These are phyloP conservation scores for Acaromyces ingoldii DNA, from an alignment of 1,284 basidiomycete genomes.

Conservation along the genomic window DNA sequence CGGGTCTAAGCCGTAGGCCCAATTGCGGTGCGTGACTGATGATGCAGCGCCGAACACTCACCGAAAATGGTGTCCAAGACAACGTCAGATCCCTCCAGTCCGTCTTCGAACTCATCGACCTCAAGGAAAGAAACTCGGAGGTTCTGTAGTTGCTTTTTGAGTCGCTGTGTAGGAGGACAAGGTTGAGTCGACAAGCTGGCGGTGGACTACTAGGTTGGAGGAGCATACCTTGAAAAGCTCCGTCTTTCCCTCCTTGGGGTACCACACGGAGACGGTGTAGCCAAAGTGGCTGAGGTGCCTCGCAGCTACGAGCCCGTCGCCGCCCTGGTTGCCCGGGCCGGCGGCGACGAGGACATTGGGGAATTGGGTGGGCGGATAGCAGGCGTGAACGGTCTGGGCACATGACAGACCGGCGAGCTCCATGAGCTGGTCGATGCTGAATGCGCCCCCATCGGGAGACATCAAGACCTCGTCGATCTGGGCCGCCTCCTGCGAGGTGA, in stretches of 20 bases:
- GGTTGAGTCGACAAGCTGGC: not conserved
- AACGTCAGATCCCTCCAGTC: slow-evolving; percentile 68
- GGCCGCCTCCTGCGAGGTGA: slow-evolving; percentile 31
- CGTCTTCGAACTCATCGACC: slow-evolving; percentile 57
- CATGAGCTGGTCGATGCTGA: slow-evolving; percentile 68
- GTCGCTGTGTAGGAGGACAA: slow-evolving; percentile 56
- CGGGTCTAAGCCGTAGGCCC: not conserved
- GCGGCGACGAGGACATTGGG: slow-evolving; percentile 81
- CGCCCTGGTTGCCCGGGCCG: slow-evolving; percentile 80
- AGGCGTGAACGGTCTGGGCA: slow-evolving; percentile 76
- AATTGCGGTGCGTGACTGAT: too few relatives aligned
- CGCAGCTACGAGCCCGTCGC: slow-evolving; percentile 93
- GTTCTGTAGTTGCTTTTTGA: slow-evolving; percentile 80
- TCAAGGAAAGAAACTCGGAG: slow-evolving; percentile 63
- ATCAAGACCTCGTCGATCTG: slow-evolving; percentile 44
- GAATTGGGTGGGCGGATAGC: slow-evolving; percentile 66
- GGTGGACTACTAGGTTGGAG: not conserved
- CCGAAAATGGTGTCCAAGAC: slow-evolving; percentile 91
- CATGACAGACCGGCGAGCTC: slow-evolving; percentile 96
- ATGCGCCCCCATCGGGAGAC: slow-evolving; percentile 29
- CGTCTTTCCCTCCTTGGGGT: slow-evolving; percentile 42
- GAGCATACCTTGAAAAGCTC: slow-evolving; percentile 28
- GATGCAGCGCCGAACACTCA: slow-evolving; percentile 22
- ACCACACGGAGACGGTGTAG: slow-evolving; percentile 42
- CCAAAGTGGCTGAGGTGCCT: slow-evolving; percentile 64